Conservation (phyloP, 148 eudicot genomes). For the Silene uniflora region DNA sequence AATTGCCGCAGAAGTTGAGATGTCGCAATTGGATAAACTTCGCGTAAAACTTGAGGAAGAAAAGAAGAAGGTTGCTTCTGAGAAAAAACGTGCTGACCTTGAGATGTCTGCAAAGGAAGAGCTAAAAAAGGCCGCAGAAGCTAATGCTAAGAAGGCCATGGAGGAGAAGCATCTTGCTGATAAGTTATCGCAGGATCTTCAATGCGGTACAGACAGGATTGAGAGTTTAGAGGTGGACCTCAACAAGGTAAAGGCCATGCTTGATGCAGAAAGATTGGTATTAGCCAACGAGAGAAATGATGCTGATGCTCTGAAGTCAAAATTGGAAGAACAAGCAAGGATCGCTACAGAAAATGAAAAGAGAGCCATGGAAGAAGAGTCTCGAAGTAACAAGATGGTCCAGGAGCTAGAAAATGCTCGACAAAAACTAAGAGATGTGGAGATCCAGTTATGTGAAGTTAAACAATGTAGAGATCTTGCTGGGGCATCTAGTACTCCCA, state of each 20-base stretch:
- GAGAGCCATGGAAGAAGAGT: constrained; percentile 43
- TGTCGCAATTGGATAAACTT: constrained; percentile 19
- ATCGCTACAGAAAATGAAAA: constrained; percentile 35
- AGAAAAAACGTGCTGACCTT: constrained; percentile 30
- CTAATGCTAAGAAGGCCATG: constrained; percentile 35
- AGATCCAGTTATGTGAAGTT: constrained; percentile 32
- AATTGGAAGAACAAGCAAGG: constrained; percentile 46
- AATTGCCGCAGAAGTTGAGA: constrained; percentile 1
- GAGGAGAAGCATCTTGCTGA: constrained; percentile 46
- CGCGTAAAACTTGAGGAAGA: constrained; percentile 27
- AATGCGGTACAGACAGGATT: constrained; percentile 27
- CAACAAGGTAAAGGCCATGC: constrained; percentile 23
- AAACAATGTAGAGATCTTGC: constrained; percentile 23
- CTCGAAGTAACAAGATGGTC: constrained; percentile 48
- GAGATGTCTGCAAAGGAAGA: constrained; percentile 34
- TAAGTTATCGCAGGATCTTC: constrained; percentile 39
- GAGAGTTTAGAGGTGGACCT: constrained; percentile 33
- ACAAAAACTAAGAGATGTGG: constrained; percentile 34
- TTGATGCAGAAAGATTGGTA: constrained; percentile 39
- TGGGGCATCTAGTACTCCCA: constrained; percentile 18
- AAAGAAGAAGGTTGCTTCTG: constrained; percentile 23
- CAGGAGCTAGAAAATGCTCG: constrained; percentile 37
- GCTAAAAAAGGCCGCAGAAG: constrained; percentile 39
- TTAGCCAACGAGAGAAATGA: constrained; percentile 31
- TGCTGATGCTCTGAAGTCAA: constrained; percentile 38